phyloP scores from a whole-genome alignment of 176 grass and related monocot genomes.

The Cenchrus fungigraminus region DNA sequence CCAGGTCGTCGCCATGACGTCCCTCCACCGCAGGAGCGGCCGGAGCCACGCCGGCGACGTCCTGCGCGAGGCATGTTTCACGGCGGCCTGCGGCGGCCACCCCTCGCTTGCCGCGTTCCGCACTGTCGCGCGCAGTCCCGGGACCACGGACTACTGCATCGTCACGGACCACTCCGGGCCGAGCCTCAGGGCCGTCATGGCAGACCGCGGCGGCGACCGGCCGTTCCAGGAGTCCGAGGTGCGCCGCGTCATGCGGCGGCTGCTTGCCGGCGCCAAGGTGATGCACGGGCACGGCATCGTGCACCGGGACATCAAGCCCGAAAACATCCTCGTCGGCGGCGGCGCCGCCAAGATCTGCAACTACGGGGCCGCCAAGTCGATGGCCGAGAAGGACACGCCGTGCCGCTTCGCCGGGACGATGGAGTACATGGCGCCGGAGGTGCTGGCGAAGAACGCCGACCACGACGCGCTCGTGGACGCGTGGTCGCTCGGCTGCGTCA shows the following conservation, averaged over 20 bases:
- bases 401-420: not conserved
- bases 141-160: not conserved
- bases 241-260: not conserved
- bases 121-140: not conserved
- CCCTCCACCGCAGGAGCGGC: not conserved
- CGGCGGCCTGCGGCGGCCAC: not conserved
- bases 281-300: conserved; percentile 48
- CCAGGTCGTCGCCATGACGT: not conserved
- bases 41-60: not conserved
- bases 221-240: not conserved
- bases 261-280: not conserved
- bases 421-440: not conserved
- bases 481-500: not conserved
- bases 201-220: no score
- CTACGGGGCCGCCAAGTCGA: not conserved
- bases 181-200: not conserved
- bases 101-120: not conserved
- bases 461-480: not conserved
- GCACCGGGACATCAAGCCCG: conserved; percentile 79
- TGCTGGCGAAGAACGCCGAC: not conserved
- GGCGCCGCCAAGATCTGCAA: not conserved
- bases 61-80: not conserved
- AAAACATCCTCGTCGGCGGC: conserved; percentile 52
- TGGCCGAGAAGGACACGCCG: not conserved
- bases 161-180: not conserved